These are phyloP conservation scores for Pinguiococcus pyrenoidosus DNA, from an alignment of 108 stramenopile genomes.

Conservation along the genomic window DNA sequence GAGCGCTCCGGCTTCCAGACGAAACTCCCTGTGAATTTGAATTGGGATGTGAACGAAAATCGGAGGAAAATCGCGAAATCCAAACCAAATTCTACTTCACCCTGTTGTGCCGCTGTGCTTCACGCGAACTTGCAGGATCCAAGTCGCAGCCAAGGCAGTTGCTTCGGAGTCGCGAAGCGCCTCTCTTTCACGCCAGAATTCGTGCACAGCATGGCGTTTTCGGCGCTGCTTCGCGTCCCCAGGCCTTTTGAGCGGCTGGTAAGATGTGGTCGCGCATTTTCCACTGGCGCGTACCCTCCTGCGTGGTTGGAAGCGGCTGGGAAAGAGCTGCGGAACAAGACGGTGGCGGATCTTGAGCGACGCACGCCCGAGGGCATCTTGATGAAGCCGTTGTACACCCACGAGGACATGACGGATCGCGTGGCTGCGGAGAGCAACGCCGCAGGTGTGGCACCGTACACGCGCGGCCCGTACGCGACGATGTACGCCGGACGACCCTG, in stretches of 20 bases:
- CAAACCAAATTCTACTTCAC: no score
- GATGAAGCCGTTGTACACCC: slow-evolving; percentile 83
- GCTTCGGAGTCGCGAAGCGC: slow-evolving; percentile 28
- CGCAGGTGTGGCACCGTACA: slow-evolving; percentile 75
- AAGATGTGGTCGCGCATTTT: no score
- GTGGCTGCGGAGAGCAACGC: slow-evolving; percentile 32
- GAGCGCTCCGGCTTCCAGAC: no score
- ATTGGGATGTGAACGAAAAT: no score
- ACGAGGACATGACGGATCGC: slow-evolving; percentile 36
- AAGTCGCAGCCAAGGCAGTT: slow-evolving; percentile 53
- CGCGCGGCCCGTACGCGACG: slow-evolving; percentile 93
- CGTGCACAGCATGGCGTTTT: slow-evolving; percentile 20
- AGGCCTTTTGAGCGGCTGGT: no score
- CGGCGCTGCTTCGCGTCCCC: not conserved
- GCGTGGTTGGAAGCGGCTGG: slow-evolving; percentile 3
- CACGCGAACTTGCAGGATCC: slow-evolving; percentile 20
- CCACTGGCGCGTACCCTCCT: no score
- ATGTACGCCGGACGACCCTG: slow-evolving; percentile 74
- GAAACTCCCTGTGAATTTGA: no score
- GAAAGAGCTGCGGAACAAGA: slow-evolving; percentile 1
- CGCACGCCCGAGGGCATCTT: slow-evolving; percentile 60
- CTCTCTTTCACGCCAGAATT: slow-evolving; percentile 44
- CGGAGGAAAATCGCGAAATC: no score
- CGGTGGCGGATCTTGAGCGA: slow-evolving; percentile 10
- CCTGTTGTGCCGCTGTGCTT: no score